Evolutionary conservation across 2,329 filamentous ascomycete species (phyloP).

Genomic region (Aphanoascus verrucosus): DNA sequence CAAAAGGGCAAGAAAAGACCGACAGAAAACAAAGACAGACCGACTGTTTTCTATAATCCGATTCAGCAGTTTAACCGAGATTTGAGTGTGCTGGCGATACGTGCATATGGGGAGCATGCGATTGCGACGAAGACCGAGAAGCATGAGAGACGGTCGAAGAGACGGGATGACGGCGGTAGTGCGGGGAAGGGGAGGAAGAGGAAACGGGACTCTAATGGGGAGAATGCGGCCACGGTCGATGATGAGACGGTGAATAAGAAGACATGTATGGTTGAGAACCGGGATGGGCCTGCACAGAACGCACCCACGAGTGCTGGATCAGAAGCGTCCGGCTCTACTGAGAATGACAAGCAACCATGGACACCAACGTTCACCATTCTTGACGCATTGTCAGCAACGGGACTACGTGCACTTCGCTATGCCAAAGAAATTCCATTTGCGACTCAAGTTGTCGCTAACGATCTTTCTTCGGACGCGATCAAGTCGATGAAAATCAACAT

Average conservation of each 20-base stretch:
- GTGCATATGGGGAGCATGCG: slow-evolving; percentile 66
- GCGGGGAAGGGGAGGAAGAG: slow-evolving; percentile 28
- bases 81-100: slow-evolving; percentile 82
- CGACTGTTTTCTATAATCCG: slow-evolving; percentile 92
- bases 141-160: slow-evolving; percentile 28
- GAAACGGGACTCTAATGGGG: slow-evolving; percentile 4
- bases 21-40: slow-evolving; percentile 50
- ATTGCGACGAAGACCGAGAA: slow-evolving; percentile 45
- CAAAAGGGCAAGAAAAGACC: slow-evolving; percentile 37
- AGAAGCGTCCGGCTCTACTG: slow-evolving; percentile 12
- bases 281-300: slow-evolving; percentile 4
- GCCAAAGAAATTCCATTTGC: slow-evolving; percentile 79
- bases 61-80: slow-evolving; percentile 99
- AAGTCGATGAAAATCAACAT: slow-evolving; percentile 76
- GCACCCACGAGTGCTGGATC: slow-evolving; percentile 7
- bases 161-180: slow-evolving; percentile 29
- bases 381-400: slow-evolving; percentile 88
- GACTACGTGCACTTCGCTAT: slow-evolving; percentile 81
- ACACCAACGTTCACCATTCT: slow-evolving; percentile 63
- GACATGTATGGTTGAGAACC: slow-evolving; percentile 3
- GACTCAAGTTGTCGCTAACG: slow-evolving; percentile 77
- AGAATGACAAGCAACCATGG: slow-evolving; percentile 23
- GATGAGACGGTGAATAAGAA: slow-evolving; percentile 10
- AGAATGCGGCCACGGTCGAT: background rate
- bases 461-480: slow-evolving; percentile 67